Conservation (phyloP, 768 basidiomycete species). For the Lyophyllum shimeji region DNA sequence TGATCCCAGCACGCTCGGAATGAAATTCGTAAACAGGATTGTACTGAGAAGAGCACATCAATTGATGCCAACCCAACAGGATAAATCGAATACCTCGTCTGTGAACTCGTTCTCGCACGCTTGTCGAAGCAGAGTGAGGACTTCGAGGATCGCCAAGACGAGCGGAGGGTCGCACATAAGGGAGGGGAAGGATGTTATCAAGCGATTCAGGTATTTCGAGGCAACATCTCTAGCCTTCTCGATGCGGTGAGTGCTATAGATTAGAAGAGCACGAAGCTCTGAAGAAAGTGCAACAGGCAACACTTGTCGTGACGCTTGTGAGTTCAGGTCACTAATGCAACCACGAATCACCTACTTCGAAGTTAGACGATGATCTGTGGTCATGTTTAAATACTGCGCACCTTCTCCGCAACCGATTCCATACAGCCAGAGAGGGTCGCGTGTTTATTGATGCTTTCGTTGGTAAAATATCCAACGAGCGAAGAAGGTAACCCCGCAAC, state of each 20-base stretch:
- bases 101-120: slow-evolving; percentile 89
- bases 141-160: slow-evolving; percentile 88
- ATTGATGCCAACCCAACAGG: background rate
- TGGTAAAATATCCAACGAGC: slow-evolving; percentile 83
- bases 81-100: slow-evolving; percentile 68
- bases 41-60: slow-evolving; percentile 51
- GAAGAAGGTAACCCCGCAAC: slow-evolving; percentile 78
- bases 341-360: slow-evolving; percentile 69
- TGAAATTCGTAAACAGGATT: slow-evolving; percentile 83
- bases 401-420: slow-evolving; percentile 87
- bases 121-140: slow-evolving; percentile 82
- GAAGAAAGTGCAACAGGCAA: slow-evolving; percentile 65
- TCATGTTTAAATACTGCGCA: slow-evolving; percentile 24
- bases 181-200: slow-evolving; percentile 91
- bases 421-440: slow-evolving; percentile 69
- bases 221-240: slow-evolving; percentile 81
- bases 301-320: slow-evolving; percentile 76
- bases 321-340: slow-evolving; percentile 69
- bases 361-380: slow-evolving; percentile 3
- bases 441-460: slow-evolving; percentile 79
- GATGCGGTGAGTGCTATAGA: slow-evolving; percentile 80
- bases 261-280: slow-evolving; percentile 75
- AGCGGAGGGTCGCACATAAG: slow-evolving; percentile 89
- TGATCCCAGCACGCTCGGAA: slow-evolving; percentile 75
- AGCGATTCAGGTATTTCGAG: slow-evolving; percentile 75